Evolutionary conservation across 1,139 yeast genomes (phyloP).

Genomic region (Candida sp.): DNA sequence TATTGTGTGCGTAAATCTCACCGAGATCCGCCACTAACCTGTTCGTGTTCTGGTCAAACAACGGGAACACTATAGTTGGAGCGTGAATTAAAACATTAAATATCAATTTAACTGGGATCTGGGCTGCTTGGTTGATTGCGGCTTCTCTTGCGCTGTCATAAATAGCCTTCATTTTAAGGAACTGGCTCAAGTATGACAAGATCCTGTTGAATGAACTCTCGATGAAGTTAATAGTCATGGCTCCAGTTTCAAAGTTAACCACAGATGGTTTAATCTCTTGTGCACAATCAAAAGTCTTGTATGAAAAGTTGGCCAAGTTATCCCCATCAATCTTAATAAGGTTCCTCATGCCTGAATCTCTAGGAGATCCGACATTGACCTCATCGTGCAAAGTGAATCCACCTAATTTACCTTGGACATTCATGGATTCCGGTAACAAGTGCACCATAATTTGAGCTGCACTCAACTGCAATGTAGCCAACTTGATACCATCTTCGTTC

Average conservation of each 20-base stretch:
- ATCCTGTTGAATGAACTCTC: slow-evolving; percentile 81
- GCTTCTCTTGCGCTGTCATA: slow-evolving; percentile 90
- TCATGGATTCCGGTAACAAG: slow-evolving; percentile 79
- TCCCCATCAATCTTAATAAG: slow-evolving; percentile 82
- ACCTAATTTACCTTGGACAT: slow-evolving; percentile 76
- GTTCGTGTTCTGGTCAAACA: slow-evolving; percentile 56
- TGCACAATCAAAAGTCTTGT: slow-evolving; percentile 77
- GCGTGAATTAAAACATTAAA: slow-evolving; percentile 77
- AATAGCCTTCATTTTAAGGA: slow-evolving; percentile 83
- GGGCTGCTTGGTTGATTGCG: slow-evolving; percentile 70
- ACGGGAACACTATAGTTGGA: slow-evolving; percentile 85
- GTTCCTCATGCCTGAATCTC: slow-evolving; percentile 64
- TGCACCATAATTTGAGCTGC: slow-evolving; percentile 72
- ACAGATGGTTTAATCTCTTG: slow-evolving; percentile 54
- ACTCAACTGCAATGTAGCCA: slow-evolving; percentile 80
- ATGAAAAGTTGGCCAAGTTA: slow-evolving; percentile 80
- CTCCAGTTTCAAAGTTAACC: slow-evolving; percentile 73
- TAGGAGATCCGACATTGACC: slow-evolving; percentile 62
- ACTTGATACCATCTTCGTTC: slow-evolving; percentile 81
- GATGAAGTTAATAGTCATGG: slow-evolving; percentile 74
- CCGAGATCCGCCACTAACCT: slow-evolving; percentile 78
- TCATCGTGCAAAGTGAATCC: slow-evolving; percentile 83
- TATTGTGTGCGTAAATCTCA: slow-evolving; percentile 75
- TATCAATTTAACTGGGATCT: slow-evolving; percentile 66
- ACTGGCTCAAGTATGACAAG: slow-evolving; percentile 69